These are phyloP conservation scores for Colletotrichum sp. DNA, from an alignment of 2,329 filamentous ascomycete genomes.

Conservation along the genomic window DNA sequence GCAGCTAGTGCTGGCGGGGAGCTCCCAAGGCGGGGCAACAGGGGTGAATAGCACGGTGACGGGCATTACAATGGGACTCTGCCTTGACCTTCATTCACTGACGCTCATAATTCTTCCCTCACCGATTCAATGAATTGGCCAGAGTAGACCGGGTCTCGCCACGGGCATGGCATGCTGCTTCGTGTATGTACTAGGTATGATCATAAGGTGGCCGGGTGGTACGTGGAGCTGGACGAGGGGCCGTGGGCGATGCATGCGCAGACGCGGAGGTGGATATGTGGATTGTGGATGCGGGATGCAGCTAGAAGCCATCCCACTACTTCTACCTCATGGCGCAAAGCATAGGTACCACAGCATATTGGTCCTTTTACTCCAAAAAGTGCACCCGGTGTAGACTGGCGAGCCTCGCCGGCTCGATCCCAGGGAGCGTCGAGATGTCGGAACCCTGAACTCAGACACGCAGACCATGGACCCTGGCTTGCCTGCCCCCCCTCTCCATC, in stretches of 20 bases:
- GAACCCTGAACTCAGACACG: conserved; percentile 19
- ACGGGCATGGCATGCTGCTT: not conserved
- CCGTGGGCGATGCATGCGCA: not conserved
- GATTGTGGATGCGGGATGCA: conserved; percentile 7
- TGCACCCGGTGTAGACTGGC: not conserved
- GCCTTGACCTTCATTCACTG: not conserved
- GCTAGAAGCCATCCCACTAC: not conserved
- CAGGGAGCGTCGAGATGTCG: conserved; percentile 4
- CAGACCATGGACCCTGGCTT: conserved; percentile 4
- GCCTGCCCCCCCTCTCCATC: not conserved
- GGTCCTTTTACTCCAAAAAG: not conserved
- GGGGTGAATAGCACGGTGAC: not conserved
- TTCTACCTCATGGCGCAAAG: not conserved
- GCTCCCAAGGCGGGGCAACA: conserved; percentile 15
- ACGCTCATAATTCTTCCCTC: not conserved
- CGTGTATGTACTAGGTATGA: conserved; percentile 2
- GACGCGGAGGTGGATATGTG: conserved; percentile 1
- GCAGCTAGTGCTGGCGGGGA: not conserved
- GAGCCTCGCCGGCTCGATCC: conserved; percentile 1
- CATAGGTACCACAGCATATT: not conserved
- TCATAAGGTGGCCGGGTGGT: not conserved
- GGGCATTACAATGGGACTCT: not conserved
- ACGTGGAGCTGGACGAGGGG: not conserved
- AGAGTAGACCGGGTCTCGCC: not conserved
- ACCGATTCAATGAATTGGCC: not conserved